Conservation (phyloP, 2,329 filamentous ascomycete genomes). For the Coniella lustricola region DNA sequence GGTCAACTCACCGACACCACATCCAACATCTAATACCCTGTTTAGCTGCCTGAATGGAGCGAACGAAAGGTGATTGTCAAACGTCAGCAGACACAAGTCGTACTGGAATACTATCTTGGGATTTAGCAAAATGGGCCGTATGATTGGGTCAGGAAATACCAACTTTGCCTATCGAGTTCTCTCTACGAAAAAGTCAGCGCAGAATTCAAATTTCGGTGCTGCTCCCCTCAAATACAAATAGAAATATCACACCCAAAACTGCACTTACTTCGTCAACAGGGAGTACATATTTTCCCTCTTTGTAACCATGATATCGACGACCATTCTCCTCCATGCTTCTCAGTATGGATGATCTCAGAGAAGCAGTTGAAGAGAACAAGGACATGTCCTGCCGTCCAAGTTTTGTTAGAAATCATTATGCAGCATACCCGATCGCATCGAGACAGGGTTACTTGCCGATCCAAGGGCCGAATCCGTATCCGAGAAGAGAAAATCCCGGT, state of each 20-base stretch:
- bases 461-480: constrained; percentile 25
- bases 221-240: no score
- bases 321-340: constrained; percentile 29
- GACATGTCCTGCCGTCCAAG: constrained; percentile 21
- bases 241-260: no score
- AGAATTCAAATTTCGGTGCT: no score
- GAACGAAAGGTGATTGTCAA: constrained; percentile 36
- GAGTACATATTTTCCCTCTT: constrained; percentile 31
- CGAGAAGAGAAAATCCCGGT: constrained; percentile 13
- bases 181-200: constrained; percentile 22
- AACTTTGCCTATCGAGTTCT: constrained; percentile 29
- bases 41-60: constrained; percentile 35
- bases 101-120: constrained; percentile 27
- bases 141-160: background rate
- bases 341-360: constrained; percentile 25
- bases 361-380: constrained; percentile 26
- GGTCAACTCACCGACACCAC: constrained; percentile 35
- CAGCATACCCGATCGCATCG: background rate
- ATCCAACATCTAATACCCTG: constrained; percentile 42
- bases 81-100: constrained; percentile 32
- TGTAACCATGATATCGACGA: constrained; percentile 32
- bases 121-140: constrained; percentile 1
- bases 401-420: constrained; percentile 1
- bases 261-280: constrained; percentile 29
- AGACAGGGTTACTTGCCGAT: constrained; percentile 18